These are phyloP conservation scores for Kodamaea sagamina DNA, from an alignment of 805 yeast genomes.

Conservation along the genomic window DNA sequence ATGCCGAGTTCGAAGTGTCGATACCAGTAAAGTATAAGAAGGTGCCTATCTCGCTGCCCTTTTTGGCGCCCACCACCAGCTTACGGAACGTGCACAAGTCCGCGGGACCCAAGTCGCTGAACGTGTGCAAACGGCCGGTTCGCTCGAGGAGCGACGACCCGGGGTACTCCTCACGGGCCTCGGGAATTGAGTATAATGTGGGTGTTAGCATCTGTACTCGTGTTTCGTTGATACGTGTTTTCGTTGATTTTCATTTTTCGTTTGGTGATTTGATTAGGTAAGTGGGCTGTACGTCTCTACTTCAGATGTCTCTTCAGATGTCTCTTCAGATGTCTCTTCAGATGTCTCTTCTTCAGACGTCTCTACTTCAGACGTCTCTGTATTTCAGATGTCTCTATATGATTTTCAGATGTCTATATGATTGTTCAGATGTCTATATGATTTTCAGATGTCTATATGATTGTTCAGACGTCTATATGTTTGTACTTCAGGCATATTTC, in stretches of 20 bases:
- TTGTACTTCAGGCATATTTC: too few species aligned
- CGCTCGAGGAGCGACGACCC: conserved; percentile 67
- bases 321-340: too few species aligned
- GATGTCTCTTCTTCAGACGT: too few species aligned
- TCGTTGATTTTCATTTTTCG: conserved; percentile 5
- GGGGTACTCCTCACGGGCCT: conserved; percentile 54
- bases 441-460: too few species aligned
- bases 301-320: too few species aligned
- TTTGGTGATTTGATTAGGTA: conserved; percentile 2
- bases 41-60: conserved; percentile 59
- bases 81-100: conserved; percentile 58
- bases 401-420: too few species aligned
- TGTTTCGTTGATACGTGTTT: conserved; percentile 7
- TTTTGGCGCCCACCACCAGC: conserved; percentile 42
- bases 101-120: conserved; percentile 73
- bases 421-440: too few species aligned
- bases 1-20: conserved; percentile 73
- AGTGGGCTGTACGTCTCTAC: too few species aligned
- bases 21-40: conserved; percentile 74
- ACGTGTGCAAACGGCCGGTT: conserved; percentile 56
- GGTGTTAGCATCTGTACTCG: conserved; percentile 32
- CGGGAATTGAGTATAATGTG: conserved; percentile 66
- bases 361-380: too few species aligned
- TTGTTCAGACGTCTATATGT: too few species aligned
- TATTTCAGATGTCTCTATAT: too few species aligned